These are phyloP conservation scores for Penicillium brevicompactum DNA, from an alignment of 2,329 filamentous ascomycete species.

Conservation along the genomic window DNA sequence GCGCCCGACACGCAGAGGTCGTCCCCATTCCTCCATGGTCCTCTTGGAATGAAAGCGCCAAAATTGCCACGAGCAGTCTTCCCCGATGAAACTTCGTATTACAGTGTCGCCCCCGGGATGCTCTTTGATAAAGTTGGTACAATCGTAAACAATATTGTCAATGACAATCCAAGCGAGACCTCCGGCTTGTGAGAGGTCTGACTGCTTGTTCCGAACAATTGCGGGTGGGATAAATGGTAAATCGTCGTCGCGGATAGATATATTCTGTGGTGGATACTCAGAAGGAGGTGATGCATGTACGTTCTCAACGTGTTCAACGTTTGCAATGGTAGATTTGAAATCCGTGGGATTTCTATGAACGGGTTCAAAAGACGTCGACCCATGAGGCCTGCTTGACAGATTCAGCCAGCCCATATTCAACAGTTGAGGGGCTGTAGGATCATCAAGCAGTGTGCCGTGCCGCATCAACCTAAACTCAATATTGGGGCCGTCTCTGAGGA, in stretches of 20 bases:
- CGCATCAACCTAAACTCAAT: background rate
- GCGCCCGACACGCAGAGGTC: conserved; percentile 21
- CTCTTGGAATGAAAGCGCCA: conserved; percentile 29
- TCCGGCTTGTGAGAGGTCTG: background rate
- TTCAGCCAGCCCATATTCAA: background rate
- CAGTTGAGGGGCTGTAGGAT: background rate
- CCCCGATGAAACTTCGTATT: conserved; percentile 31
- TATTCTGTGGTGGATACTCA: background rate
- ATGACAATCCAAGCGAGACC: conserved; percentile 29
- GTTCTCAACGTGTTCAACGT: background rate
- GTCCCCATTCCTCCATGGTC: conserved; percentile 19
- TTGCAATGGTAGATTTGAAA: background rate
- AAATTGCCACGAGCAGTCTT: conserved; percentile 39
- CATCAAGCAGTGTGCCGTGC: background rate
- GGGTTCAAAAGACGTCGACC: background rate
- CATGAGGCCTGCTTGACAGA: background rate
- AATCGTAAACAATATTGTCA: conserved; percentile 34
- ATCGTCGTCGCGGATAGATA: background rate
- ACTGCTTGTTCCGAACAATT: background rate
- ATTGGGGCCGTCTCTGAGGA: background rate
- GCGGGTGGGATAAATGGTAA: background rate
- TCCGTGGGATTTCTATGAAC: background rate
- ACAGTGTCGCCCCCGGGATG: conserved; percentile 35
- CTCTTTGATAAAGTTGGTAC: conserved; percentile 26
- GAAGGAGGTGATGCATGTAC: background rate